Conservation (phyloP, 345 rosid species). For the Heritiera fomes region DNA sequence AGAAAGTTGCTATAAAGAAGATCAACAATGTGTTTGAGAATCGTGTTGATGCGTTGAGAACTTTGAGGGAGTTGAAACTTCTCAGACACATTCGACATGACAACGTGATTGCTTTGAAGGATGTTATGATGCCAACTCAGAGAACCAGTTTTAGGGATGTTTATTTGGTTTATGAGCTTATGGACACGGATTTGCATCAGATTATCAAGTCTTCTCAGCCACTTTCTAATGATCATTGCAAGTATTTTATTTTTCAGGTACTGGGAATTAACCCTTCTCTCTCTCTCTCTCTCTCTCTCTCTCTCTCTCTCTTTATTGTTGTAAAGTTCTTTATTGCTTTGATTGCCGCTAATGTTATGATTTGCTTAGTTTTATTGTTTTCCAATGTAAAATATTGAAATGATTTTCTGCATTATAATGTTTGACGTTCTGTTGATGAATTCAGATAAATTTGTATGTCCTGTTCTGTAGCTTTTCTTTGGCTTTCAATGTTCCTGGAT, state of each 20-base stretch:
- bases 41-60: conserved; percentile 59
- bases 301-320: too few relatives aligned
- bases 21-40: conserved; percentile 81
- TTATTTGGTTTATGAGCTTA: conserved; percentile 84
- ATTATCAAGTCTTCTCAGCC: conserved; percentile 74
- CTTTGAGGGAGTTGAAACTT: conserved; percentile 76
- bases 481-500: not conserved
- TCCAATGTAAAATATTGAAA: not conserved
- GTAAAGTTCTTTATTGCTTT: not conserved
- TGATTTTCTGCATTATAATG: not conserved
- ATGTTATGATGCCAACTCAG: conserved; percentile 74
- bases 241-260: conserved; percentile 85
- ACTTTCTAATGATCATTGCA: conserved; percentile 77
- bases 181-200: conserved; percentile 93
- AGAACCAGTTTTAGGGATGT: conserved; percentile 70
- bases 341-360: not conserved
- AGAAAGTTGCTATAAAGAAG: conserved; percentile 86
- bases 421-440: not conserved
- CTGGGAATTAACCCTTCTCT: not conserved
- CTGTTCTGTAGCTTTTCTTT: conserved; percentile 4
- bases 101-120: conserved; percentile 79
- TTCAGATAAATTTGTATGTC: conserved; percentile 3
- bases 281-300: not conserved
- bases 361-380: not conserved
- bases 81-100: conserved; percentile 79